Evolutionary conservation across 1,284 basidiomycete species (phyloP), one percentile per base, ranked within the genome.

Genomic region (Takashimella koratensis): DNA sequence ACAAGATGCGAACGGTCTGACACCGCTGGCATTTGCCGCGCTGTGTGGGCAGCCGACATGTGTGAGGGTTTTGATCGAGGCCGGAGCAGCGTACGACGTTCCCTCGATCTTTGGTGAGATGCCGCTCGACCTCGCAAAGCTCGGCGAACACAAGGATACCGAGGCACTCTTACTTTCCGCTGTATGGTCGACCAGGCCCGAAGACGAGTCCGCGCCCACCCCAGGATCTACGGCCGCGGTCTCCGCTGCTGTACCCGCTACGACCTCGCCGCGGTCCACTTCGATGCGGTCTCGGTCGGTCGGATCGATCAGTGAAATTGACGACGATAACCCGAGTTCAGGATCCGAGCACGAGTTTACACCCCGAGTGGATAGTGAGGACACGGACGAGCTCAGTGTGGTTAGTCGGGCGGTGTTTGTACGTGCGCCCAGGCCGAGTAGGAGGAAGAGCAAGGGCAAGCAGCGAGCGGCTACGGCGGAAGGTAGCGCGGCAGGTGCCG

Each of bases 1-100:
- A 2, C 85, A 90, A 52, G 96, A 98, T 74, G 80, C 82, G 56
- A 96, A 92, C 70, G 95, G 95, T 5, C 92, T 82, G 68, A 98
- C 94, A 0, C 84, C 95, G 0, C 78, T 98, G 36, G 90, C 95
- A 70, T 87, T 95, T 67, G 89, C 93, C 13, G 87, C 85, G 0
- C 77, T 94, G 42, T 80, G 80, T 19, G 83, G 82, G 22, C 85
- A 87, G 20, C 76, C 79, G 43, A 80, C 82, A 10, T 91, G 90
- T 68, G 83, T 84, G 0, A 78, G 81, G 40, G 75, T 86, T 3
- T 79, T 98, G 25, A 68, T 96, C 13, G 78, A 82, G 13, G 88
- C 85, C 24, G 91, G 91, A 13, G 94, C 94, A 0, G 85, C 89
- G 53, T 74, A 81, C 43, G 86, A 88, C 63, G 81, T 91, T 45